These are phyloP conservation scores for Capsicum chinense DNA, from an alignment of 257 asterid species.

Conservation along the genomic window DNA sequence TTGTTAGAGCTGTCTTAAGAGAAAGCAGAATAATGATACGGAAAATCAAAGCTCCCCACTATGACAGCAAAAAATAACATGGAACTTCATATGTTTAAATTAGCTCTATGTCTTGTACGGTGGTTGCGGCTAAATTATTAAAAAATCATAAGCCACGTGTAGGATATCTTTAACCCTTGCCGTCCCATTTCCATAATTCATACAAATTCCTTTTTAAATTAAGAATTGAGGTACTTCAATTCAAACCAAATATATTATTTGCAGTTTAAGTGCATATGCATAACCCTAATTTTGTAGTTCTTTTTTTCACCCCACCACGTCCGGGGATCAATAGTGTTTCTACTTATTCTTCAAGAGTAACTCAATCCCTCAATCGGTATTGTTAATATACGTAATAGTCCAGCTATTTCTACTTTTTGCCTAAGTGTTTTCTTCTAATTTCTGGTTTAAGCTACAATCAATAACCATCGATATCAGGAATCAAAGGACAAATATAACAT, in stretches of 20 bases:
- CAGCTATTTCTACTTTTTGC: background rate
- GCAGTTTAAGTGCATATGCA: background rate
- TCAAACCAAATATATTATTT: background rate
- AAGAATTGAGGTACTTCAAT: background rate
- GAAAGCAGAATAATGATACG: background rate
- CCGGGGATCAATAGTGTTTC: background rate
- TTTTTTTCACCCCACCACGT: no score
- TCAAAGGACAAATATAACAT: background rate
- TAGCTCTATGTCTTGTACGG: background rate
- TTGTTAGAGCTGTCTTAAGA: background rate
- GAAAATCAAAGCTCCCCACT: constrained; percentile 21
- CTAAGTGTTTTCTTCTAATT: background rate
- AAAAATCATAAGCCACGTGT: background rate
- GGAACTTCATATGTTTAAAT: background rate
- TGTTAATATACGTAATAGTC: no score
- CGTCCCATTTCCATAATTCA: background rate
- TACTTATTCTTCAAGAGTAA: no score
- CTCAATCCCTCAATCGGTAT: no score
- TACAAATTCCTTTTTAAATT: background rate
- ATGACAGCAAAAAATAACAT: background rate
- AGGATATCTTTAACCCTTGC: background rate
- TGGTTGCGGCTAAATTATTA: constrained; percentile 9
- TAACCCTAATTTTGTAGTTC: background rate
- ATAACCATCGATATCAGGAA: background rate
- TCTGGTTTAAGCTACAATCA: background rate